Evolutionary conservation across 495 filamentous ascomycete species (phyloP).

Genomic region (Xylaria curta): DNA sequence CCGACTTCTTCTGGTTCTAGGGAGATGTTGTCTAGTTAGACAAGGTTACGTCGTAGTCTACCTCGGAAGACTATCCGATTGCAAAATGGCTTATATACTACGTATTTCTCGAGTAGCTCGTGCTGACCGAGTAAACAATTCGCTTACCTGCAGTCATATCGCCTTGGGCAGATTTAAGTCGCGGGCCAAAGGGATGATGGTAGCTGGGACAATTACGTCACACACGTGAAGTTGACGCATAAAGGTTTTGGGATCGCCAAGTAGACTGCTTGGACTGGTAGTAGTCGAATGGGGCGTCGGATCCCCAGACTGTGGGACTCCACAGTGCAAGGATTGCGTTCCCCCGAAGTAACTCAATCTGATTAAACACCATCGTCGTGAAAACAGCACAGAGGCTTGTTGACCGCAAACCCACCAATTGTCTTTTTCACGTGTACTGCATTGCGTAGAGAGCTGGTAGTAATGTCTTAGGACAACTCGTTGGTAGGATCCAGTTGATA

Average conservation of each 20-base stretch:
- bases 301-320: constrained; percentile 12
- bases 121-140: neutral
- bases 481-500: constrained; percentile 13
- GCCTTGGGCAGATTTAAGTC: neutral
- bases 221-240: constrained; percentile 5
- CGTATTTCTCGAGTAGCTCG: neutral
- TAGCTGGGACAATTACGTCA: constrained; percentile 17
- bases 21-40: neutral
- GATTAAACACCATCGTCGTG: neutral
- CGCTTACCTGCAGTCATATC: neutral
- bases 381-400: neutral
- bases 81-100: neutral
- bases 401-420: constrained; percentile 16
- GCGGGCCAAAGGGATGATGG: neutral
- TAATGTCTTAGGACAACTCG: constrained; percentile 14
- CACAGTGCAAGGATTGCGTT: constrained; percentile 8
- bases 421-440: neutral
- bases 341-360: neutral
- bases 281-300: neutral
- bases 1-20: neutral
- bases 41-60: neutral
- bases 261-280: neutral
- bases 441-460: neutral
- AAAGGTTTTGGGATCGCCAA: constrained; percentile 5
- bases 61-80: neutral